Base-by-base conservation (phyloP, 805 yeast species). In the Candida xyloterini region DNA sequence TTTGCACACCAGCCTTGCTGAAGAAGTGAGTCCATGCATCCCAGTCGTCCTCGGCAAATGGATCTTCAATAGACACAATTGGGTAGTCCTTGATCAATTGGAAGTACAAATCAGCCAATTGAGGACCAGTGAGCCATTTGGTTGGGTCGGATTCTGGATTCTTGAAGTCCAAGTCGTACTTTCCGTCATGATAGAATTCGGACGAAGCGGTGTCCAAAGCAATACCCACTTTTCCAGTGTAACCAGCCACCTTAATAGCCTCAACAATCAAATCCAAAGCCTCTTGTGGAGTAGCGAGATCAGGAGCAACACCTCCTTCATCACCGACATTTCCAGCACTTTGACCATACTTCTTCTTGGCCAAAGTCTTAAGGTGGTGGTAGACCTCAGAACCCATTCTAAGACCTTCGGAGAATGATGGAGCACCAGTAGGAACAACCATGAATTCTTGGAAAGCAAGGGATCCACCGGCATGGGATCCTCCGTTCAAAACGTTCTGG, bases 301-400 rank as follows among this genome's bases (percentile, higher is more conserved):
- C 87, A 72, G 99, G 99, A 62, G 99, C 99, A 77, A 91, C 96
- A 82, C 99, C 99, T 84, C 99, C 99, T 80, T 91, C 99, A 73
- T 91, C 99, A 81, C 99, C 99, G 67, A 91, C 99, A 77, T 91
- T 91, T 75, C 96, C 98, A 63, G 99, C 99, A 51, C 95, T 83
- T 66, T 87, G 84, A 67, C 99, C 99, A 84, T 91, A 93, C 70
- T 74, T 78, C 82, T 87, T 83, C 81, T 87, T 86, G 70, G 98
- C 84, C 62, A 85, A 74, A 53, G 90, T 71, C 79, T 93, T 93
- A 71, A 91, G 81, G 74, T 78, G 76, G 82, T 91, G 98, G 93
- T 91, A 91, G 59, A 90, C 96, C 79, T 91, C 99, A 50, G 96
- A 70, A 69, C 98, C 98, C 55, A 87, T 85, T 79, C 96, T 87